These are phyloP conservation scores for Paramecium octaurelia DNA, from an alignment of 73 alveolate genomes.

Conservation along the genomic window DNA sequence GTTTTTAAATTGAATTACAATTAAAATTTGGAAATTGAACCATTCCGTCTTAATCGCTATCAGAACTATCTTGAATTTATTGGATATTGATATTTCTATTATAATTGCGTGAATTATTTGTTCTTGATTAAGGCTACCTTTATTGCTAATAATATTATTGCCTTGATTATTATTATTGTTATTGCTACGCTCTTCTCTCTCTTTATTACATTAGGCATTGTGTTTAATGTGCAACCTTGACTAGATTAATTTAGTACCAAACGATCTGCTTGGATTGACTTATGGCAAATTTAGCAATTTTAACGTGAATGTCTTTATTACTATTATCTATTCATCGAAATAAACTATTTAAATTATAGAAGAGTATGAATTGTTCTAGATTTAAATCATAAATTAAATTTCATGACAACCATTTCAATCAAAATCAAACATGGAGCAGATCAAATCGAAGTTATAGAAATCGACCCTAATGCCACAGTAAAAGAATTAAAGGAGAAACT, in stretches of 20 bases:
- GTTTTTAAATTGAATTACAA: background rate
- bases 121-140: background rate
- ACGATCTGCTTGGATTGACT: background rate
- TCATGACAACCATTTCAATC: slow-evolving; percentile 28
- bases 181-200: background rate
- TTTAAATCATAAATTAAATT: background rate
- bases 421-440: slow-evolving; percentile 36
- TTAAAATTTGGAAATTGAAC: background rate
- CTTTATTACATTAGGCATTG: background rate
- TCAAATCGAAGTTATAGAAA: background rate
- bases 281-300: background rate
- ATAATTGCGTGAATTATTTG: background rate
- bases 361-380: background rate
- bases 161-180: background rate
- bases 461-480: slow-evolving; percentile 8
- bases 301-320: background rate
- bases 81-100: background rate
- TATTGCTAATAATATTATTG: background rate
- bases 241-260: background rate
- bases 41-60: background rate
- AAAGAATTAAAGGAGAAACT: slow-evolving; percentile 5
- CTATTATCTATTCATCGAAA: background rate
- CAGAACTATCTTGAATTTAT: background rate
- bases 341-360: background rate
- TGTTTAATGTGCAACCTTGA: background rate